Percentiles rank a stretch among this genome's conserved stretches.
These are phyloP conservation scores for Aspergillus cavernicola DNA, from an alignment of 495 filamentous ascomycete species.

Conservation along the genomic window DNA sequence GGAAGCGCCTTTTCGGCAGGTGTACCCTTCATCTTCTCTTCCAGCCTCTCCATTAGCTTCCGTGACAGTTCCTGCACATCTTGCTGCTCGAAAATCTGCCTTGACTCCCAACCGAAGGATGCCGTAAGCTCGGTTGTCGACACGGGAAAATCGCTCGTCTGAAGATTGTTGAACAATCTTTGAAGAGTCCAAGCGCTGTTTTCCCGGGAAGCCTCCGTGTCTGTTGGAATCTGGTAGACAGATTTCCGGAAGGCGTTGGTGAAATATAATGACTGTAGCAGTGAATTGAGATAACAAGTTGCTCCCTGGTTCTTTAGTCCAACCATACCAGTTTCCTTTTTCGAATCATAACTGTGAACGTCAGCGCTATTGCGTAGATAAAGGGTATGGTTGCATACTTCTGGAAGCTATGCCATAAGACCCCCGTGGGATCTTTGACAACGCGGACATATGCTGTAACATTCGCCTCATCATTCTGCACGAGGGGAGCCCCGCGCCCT, in stretches of 20 bases:
- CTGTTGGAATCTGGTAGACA: constrained; percentile 92
- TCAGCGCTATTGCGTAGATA: constrained; percentile 19
- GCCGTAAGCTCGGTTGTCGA: constrained; percentile 87
- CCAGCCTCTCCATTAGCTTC: constrained; percentile 94
- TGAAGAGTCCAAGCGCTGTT: constrained; percentile 95
- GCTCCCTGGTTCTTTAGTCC: constrained; percentile 97
- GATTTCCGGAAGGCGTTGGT: constrained; percentile 97
- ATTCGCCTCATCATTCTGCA: constrained; percentile 82
- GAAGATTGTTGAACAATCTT: constrained; percentile 88
- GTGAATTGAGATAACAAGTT: constrained; percentile 97
- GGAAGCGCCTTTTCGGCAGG: constrained; percentile 87
- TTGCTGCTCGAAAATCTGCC: constrained; percentile 98
- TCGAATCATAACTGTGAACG: constrained; percentile 78
- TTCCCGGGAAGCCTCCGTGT: constrained; percentile 69
- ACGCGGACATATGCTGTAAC: constrained; percentile 91
- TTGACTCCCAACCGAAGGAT: constrained; percentile 97
- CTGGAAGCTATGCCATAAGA: constrained; percentile 98
- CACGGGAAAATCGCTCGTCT: constrained; percentile 76
- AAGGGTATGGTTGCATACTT: constrained; percentile 51
- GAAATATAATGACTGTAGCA: constrained; percentile 94
- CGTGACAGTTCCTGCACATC: constrained; percentile 96
- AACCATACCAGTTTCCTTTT: constrained; percentile 96
- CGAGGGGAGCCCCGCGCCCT: constrained; percentile 64
- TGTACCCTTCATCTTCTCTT: constrained; percentile 97
- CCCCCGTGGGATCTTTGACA: constrained; percentile 94